Evolutionary conservation across 371 early-diverging fungal genomes (phyloP).

Genomic region (Mortierella sp.): DNA sequence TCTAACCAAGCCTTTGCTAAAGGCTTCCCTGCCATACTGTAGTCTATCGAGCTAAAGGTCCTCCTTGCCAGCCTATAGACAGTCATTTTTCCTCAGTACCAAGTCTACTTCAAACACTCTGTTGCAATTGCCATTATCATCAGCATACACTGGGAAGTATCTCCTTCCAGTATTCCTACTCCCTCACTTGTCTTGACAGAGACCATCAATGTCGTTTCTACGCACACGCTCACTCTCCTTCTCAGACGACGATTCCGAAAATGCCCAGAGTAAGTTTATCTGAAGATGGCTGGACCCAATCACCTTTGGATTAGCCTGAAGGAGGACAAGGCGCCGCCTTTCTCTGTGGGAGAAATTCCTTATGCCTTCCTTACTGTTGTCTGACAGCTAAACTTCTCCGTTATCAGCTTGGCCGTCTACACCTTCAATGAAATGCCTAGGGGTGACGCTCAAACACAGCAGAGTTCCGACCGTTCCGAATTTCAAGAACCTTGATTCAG

Average conservation of each 20-base stretch:
- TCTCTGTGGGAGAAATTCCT: neutral
- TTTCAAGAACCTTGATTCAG: slow-evolving; percentile 6
- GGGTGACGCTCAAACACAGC: slow-evolving; percentile 8
- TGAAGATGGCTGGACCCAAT: neutral
- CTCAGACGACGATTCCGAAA: slow-evolving; percentile 21
- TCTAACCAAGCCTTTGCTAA: neutral
- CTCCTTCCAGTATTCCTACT: neutral
- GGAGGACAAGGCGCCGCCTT: neutral
- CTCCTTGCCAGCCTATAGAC: neutral
- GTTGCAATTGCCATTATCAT: neutral
- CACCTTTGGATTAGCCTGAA: neutral
- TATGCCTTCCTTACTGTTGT: neutral
- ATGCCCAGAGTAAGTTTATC: slow-evolving; percentile 7
- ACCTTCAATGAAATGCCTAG: slow-evolving; percentile 11
- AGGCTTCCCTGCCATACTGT: neutral
- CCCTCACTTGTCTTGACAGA: neutral
- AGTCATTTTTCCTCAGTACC: neutral
- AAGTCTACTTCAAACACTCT: neutral
- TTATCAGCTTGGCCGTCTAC: slow-evolving; percentile 12
- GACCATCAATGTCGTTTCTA: slow-evolving; percentile 9
- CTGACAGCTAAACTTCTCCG: neutral
- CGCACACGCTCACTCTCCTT: slow-evolving; percentile 19
- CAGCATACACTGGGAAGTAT: neutral
- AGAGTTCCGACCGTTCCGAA: slow-evolving; percentile 9
- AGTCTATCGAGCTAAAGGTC: neutral